Evolutionary conservation across 2,329 filamentous ascomycete species (phyloP).

Genomic region (Trichothecium roseum): DNA sequence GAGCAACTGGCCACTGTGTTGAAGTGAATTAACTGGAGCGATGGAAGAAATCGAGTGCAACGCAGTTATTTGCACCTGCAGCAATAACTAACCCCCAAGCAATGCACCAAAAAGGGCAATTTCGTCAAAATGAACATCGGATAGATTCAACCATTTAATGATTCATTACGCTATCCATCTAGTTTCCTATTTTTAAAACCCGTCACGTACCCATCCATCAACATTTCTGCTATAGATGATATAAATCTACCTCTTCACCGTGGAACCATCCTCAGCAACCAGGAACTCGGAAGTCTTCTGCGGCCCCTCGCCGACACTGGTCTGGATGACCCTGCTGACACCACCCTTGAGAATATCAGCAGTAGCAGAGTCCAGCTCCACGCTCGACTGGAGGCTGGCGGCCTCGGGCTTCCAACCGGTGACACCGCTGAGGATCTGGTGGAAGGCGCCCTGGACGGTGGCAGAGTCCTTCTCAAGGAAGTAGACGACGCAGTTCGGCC

Average conservation of each 20-base stretch:
- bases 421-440: slow-evolving; percentile 50
- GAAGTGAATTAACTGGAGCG: no score
- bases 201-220: no score
- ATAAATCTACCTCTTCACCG: slow-evolving; percentile 19
- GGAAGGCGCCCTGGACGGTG: slow-evolving; percentile 68
- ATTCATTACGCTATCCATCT: no score
- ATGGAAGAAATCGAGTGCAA: no score
- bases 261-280: slow-evolving; percentile 55
- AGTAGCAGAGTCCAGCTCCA: slow-evolving; percentile 56
- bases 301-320: slow-evolving; percentile 83
- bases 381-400: slow-evolving; percentile 39
- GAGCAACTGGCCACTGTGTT: no score
- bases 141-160: no score
- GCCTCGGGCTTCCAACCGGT: slow-evolving; percentile 60
- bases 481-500: slow-evolving; percentile 94
- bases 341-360: slow-evolving; percentile 61
- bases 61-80: no score
- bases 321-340: slow-evolving; percentile 82
- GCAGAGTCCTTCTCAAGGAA: slow-evolving; percentile 72
- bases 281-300: slow-evolving; percentile 69
- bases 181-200: no score
- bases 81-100: no score
- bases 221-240: no score
- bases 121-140: no score
- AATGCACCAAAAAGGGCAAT: no score